These are phyloP conservation scores for Tetrastigma voinierianum DNA, from an alignment of 164 flowering plant genomes.

Conservation along the genomic window DNA sequence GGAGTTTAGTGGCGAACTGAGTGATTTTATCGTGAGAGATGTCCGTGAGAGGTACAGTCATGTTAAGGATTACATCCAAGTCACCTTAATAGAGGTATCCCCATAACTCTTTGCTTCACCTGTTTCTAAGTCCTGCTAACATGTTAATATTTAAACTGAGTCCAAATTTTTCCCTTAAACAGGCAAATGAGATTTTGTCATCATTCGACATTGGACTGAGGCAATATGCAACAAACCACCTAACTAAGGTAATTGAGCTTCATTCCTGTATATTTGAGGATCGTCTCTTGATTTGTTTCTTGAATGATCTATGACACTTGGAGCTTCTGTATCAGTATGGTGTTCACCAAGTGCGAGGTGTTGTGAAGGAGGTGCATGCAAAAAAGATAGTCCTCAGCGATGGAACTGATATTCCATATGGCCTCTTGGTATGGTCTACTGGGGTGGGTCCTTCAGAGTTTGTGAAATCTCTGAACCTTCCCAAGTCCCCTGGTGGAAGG, in stretches of 20 bases:
- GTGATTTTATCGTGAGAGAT: conserved; percentile 83
- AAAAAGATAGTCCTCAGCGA: conserved; percentile 69
- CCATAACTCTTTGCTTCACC: too few species aligned
- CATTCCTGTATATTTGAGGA: not conserved
- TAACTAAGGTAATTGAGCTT: conserved; percentile 53
- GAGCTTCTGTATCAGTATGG: conserved; percentile 49
- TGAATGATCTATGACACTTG: conserved; percentile 7
- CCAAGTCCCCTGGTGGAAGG: conserved; percentile 85
- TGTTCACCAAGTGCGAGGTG: conserved; percentile 65
- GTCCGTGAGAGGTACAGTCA: conserved; percentile 64
- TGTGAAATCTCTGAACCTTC: conserved; percentile 63
- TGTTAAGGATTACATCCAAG: conserved; percentile 71
- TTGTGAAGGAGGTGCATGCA: conserved; percentile 80
- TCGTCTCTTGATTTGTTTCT: not conserved
- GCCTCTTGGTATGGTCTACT: conserved; percentile 90
- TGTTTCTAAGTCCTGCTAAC: too few species aligned
- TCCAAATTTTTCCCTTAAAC: conserved; percentile 10
- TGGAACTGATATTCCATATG: conserved; percentile 81
- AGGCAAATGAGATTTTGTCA: conserved; percentile 90
- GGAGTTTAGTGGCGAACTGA: conserved; percentile 87
- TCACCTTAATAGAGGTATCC: conserved; percentile 83
- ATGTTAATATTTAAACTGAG: too few species aligned
- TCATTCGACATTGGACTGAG: conserved; percentile 77
- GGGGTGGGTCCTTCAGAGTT: conserved; percentile 86
- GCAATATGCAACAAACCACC: conserved; percentile 73